A percentile compares a stretch with the other conserved stretches of the same genome.
phyloP scores from a whole-genome alignment of 768 basidiomycete species.

The Fomitopsis serialis region DNA sequence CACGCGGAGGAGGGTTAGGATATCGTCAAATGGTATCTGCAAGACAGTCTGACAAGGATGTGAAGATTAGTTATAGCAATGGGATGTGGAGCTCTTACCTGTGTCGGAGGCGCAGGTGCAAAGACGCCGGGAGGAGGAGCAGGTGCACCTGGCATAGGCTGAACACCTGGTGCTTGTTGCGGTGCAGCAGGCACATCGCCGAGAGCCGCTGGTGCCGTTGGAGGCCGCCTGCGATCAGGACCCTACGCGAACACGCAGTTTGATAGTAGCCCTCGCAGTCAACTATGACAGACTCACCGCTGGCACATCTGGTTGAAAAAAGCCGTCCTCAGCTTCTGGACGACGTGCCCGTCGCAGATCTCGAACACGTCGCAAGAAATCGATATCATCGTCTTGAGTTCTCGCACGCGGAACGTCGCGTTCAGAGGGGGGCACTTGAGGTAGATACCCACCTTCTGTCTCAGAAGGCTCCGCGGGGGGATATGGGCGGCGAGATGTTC shows the following conservation, averaged over 20 bases:
- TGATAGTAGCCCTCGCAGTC: not conserved
- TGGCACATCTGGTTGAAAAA: not conserved
- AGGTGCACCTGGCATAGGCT: not conserved
- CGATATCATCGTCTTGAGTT: slow-evolving; percentile 1
- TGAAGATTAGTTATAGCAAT: not conserved
- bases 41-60: slow-evolving; percentile 55
- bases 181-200: not conserved
- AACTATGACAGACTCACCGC: not conserved
- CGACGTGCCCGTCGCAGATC: not conserved
- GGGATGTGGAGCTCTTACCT: slow-evolving; percentile 34
- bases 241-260: not conserved
- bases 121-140: not conserved
- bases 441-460: not conserved
- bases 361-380: not conserved
- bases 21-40: slow-evolving; percentile 62
- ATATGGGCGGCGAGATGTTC: not conserved
- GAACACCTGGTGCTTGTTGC: not conserved
- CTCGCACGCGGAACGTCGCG: not conserved
- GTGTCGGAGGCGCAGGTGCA: slow-evolving; percentile 30
- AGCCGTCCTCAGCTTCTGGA: not conserved
- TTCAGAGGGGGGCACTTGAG: slow-evolving; percentile 5
- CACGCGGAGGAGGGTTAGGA: slow-evolving; percentile 67
- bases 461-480: not conserved
- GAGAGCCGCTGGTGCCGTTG: not conserved
- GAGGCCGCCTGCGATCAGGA: not conserved